Base-by-base conservation (phyloP, 2,329 filamentous ascomycete species). In the Colletotrichum truncatum region DNA sequence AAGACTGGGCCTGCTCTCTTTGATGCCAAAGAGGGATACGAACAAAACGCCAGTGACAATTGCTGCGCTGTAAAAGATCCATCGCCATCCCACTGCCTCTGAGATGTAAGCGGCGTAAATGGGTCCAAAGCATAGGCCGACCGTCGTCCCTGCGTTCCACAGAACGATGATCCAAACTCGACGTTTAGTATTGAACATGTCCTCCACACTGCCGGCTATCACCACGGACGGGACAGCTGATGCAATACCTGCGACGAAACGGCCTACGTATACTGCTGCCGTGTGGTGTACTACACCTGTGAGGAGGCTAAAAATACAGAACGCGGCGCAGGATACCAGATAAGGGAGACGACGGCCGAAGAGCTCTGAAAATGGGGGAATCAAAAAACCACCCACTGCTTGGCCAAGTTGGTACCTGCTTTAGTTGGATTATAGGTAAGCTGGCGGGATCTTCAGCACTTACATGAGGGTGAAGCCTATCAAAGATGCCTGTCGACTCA, bases 211-310 rank as follows among this genome's bases (percentile, higher is more conserved):
- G 2, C 83, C 82, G 0, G 80, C 76, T 8, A 81, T 78, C 6
- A 85, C 80, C 21, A 82, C 80, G 0, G 81, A 77, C 2, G 83
- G 83, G 11, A 84, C 78, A 4, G 83, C 81, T 0, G 82, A 83
- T 9, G 81, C 71, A 5, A 82, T 67, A 0, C 83, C 84, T 4
- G 78, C 78, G 4, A 81, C 21, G 34, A 83, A 76, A 6, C 83
- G 76, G 23, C 81, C 80, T 3, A 81, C 43, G n/a, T 80, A 69
- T 2, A 81, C 75, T 0, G 73, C 76, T 1, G 75, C 65, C 2
- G 82, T 61, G 0, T 74, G 76, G 5, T 73, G 78, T 1, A 76
- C 73, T 0, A 76, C 67, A 2, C 76, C 81, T 8, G 80, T 77
- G 4, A 83, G 63, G 3, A 82, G 34, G 60, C 77, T 78, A 18